These are phyloP conservation scores for Mucor lusitanicus DNA, from an alignment of 371 early-diverging fungal genomes.

Conservation along the genomic window DNA sequence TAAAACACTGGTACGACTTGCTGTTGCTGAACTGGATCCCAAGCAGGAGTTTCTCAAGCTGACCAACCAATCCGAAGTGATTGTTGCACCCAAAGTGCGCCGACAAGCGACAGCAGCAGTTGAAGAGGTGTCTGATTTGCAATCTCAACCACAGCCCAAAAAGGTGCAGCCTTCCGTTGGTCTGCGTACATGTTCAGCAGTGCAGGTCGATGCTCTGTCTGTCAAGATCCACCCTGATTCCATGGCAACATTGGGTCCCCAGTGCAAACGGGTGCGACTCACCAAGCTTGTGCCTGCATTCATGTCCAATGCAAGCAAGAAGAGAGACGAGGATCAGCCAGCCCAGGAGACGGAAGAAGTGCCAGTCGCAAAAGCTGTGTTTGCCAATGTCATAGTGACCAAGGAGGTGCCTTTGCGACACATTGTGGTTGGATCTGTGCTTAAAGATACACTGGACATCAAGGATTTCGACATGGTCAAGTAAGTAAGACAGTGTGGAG, in stretches of 20 bases:
- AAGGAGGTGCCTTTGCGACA: conserved; percentile 12
- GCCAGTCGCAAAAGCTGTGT: conserved; percentile 6
- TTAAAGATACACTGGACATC: conserved; percentile 13
- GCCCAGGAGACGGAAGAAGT: not conserved
- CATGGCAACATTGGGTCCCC: not conserved
- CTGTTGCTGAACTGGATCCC: conserved; percentile 64
- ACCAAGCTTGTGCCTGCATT: conserved; percentile 18
- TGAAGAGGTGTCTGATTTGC: conserved; percentile 1
- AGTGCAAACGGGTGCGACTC: conserved; percentile 5
- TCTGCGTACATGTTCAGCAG: not conserved
- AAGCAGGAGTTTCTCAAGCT: conserved; percentile 59
- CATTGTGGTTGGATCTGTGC: conserved; percentile 13
- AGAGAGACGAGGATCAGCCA: conserved; percentile 13
- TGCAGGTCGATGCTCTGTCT: not conserved
- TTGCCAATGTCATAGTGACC: conserved; percentile 8
- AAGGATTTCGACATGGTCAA: conserved; percentile 33
- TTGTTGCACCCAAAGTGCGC: conserved; percentile 79
- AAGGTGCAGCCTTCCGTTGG: conserved; percentile 12
- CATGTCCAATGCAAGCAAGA: not conserved
- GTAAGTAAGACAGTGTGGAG: conserved; percentile 12
- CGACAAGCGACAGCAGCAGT: conserved; percentile 4
- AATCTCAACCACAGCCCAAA: not conserved
- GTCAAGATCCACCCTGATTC: conserved; percentile 24
- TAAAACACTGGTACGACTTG: conserved; percentile 57
- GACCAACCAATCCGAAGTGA: conserved; percentile 71